Percentiles rank a stretch among this genome's conserved stretches.
These are phyloP conservation scores for Termitomyces sp. DNA, from an alignment of 768 basidiomycete species.

Conservation along the genomic window DNA sequence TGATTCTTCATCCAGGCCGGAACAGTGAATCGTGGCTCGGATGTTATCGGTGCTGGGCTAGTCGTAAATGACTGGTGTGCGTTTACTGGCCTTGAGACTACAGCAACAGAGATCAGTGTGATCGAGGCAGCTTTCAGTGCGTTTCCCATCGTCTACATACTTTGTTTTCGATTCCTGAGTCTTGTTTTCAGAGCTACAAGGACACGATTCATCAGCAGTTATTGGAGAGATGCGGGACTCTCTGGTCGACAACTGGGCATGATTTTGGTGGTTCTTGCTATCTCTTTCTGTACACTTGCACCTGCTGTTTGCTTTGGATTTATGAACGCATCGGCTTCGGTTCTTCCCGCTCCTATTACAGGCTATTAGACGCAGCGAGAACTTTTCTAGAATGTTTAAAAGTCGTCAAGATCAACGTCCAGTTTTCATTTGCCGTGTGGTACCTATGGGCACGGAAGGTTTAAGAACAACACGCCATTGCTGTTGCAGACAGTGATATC, in stretches of 20 bases:
- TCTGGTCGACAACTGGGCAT: slow-evolving; percentile 92
- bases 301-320: neutral
- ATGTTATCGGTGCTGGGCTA: slow-evolving; percentile 94
- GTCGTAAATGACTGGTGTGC: slow-evolving; percentile 99
- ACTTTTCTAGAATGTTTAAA: neutral
- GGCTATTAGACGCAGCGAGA: neutral
- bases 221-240: slow-evolving; percentile 92
- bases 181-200: slow-evolving; percentile 68
- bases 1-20: slow-evolving; percentile 62
- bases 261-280: slow-evolving; percentile 15
- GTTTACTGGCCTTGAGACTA: slow-evolving; percentile 98
- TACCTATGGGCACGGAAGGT: too few relatives aligned
- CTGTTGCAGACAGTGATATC: too few relatives aligned
- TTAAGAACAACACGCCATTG: neutral
- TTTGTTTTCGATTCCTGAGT: slow-evolving; percentile 5
- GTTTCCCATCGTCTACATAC: slow-evolving; percentile 28
- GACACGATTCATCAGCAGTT: slow-evolving; percentile 75
- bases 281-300: neutral
- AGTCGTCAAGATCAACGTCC: neutral
- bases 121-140: slow-evolving; percentile 96
- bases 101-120: slow-evolving; percentile 98
- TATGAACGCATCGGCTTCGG: neutral
- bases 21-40: slow-evolving; percentile 97
- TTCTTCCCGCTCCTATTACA: neutral
- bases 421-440: neutral